Base-by-base conservation (phyloP, 2,329 filamentous ascomycete species). In the Acephala macrosclerotiorum region DNA sequence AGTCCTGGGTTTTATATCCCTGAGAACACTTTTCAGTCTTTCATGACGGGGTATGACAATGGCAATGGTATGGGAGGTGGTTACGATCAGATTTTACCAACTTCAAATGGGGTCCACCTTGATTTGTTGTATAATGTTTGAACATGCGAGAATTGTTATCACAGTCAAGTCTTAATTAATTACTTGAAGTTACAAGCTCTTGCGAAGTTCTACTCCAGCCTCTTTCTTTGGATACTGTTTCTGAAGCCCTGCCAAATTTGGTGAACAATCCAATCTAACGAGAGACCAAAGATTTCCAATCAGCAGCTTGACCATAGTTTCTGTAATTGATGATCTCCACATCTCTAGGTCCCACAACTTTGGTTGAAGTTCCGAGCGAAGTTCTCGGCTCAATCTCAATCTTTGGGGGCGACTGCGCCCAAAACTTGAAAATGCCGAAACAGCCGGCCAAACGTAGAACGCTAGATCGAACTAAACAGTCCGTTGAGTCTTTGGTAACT, bases 1-100 rank as follows among this genome's bases (percentile, higher is more conserved):
- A 65, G 62, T 60, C 62, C 65, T 51, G 62, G 65, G 8, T 67
- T 67, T 51, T 62, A 45, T 1, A 49, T 67, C 14, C 49, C 62
- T 18, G 62, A 67, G 42, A 60, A 60, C 51, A 25, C 49, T 20
- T 65, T 63, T 38, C 63, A 65, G 33, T 47, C 58, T 60, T 65
- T 60, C 38, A 62, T 60, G 12, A 33, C 20, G 12, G 36, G 42
- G 6, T 67, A 64, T 26, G 49, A 59, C 11, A 58, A 60, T 58
- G 35, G 51, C 22, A 58, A 60, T 58, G 35, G 51, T n/a, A 56
- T 63, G 3, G 14, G 35, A 12, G 65, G 53, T 42, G 38, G 18
- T 57, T 63, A 63, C 56, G 47, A 63, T 36, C 65, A 63, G 29
- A 56, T 25, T 2, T 35, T 60, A 16, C 47, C 58, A 2, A 11